Conservation (phyloP, 345 rosid genomes). For the Camelina neglecta region DNA sequence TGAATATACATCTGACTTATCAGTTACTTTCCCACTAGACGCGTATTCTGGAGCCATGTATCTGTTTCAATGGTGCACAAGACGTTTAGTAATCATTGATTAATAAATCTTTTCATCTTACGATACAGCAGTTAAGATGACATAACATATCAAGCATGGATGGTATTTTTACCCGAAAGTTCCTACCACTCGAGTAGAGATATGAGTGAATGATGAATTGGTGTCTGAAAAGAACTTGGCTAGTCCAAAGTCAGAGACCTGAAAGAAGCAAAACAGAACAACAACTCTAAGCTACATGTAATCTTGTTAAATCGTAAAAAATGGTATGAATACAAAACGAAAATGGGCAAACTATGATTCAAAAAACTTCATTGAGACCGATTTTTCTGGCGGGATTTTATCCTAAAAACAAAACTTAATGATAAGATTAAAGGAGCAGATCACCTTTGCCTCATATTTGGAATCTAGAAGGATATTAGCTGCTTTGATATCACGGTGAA, state of each 20-base stretch:
- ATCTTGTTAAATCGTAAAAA: not conserved
- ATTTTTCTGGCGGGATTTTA: not conserved
- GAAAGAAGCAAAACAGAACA: constrained; percentile 29
- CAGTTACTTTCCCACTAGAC: constrained; percentile 75
- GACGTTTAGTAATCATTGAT: not conserved
- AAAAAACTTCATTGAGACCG: not conserved
- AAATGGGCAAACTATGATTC: not conserved
- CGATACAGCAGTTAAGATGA: not conserved
- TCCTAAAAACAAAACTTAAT: not conserved
- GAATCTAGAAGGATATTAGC: constrained; percentile 83
- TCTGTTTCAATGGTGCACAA: constrained; percentile 44
- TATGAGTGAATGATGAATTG: constrained; percentile 55
- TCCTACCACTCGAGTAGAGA: constrained; percentile 82
- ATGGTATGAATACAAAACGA: not conserved
- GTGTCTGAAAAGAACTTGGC: constrained; percentile 64
- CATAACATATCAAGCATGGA: constrained; percentile 34
- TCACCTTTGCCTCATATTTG: constrained; percentile 81
- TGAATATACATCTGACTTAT: constrained; percentile 81
- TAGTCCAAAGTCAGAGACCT: constrained; percentile 93
- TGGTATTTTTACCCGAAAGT: constrained; percentile 69
- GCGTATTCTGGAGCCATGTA: constrained; percentile 91
- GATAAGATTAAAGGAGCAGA: constrained; percentile 4
- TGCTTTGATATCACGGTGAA: constrained; percentile 87
- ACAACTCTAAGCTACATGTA: constrained; percentile 2
- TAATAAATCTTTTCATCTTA: not conserved